These are phyloP conservation scores for Fusarium sp. DNA, from an alignment of 2,329 filamentous ascomycete species.

Conservation along the genomic window DNA sequence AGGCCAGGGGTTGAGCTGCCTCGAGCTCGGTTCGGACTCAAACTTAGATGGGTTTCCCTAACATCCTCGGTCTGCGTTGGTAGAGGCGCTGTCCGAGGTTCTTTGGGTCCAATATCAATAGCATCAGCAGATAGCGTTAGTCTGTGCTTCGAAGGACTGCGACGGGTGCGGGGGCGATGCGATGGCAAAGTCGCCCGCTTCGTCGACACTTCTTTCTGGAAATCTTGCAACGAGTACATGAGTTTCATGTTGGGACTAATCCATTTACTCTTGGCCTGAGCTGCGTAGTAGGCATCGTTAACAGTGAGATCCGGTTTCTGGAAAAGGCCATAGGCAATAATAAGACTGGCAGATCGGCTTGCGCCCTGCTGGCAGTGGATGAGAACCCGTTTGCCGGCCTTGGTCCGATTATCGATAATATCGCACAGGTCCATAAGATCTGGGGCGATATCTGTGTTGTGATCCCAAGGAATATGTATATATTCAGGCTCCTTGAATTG, in stretches of 20 bases:
- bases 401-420: conserved; percentile 75
- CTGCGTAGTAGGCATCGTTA: conserved; percentile 83
- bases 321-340: conserved; percentile 86
- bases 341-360: conserved; percentile 83
- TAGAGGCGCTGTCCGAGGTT: conserved; percentile 69
- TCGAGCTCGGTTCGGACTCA: conserved; percentile 57
- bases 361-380: conserved; percentile 89
- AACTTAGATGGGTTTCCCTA: conserved; percentile 50
- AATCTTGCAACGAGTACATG: conserved; percentile 89
- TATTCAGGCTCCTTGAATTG: conserved; percentile 73
- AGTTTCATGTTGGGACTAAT: conserved; percentile 93
- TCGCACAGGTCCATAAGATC: conserved; percentile 80
- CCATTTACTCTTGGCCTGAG: conserved; percentile 84
- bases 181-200: conserved; percentile 59
- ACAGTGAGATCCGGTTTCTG: conserved; percentile 79
- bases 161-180: conserved; percentile 59
- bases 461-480: conserved; percentile 87
- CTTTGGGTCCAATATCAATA: conserved; percentile 61
- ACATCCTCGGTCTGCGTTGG: conserved; percentile 61
- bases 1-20: conserved; percentile 63
- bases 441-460: conserved; percentile 84
- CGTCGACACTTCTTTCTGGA: conserved; percentile 70
- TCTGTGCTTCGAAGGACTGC: conserved; percentile 68
- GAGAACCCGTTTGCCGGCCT: conserved; percentile 79
- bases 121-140: conserved; percentile 68